Percentiles rank a stretch among this genome's conserved stretches.
These are phyloP conservation scores for Aspergillus bridgeri DNA, from an alignment of 495 filamentous ascomycete genomes.

Conservation along the genomic window DNA sequence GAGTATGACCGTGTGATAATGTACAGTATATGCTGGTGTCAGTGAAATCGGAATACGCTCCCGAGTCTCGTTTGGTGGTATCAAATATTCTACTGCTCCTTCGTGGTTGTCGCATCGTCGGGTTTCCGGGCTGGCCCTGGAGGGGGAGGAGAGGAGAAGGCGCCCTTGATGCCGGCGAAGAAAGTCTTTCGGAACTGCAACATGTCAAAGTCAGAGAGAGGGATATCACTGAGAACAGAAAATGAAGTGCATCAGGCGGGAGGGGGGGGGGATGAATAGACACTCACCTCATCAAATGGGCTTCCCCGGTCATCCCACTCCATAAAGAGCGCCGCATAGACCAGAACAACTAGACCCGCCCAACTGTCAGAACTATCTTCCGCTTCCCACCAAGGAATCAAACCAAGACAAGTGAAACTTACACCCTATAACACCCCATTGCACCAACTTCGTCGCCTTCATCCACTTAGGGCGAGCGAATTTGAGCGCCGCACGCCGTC, in stretches of 20 bases:
- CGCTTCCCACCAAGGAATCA: not conserved
- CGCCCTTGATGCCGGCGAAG: constrained; percentile 30
- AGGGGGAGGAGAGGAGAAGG: constrained; percentile 37
- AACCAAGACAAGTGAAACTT: constrained; percentile 22
- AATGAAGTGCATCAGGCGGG: not conserved
- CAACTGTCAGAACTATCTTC: constrained; percentile 8
- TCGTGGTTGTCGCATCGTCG: constrained; percentile 13
- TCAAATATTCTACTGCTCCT: not conserved
- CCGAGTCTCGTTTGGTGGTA: not conserved
- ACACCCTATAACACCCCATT: constrained; percentile 67
- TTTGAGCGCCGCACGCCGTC: constrained; percentile 66
- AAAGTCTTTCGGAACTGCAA: constrained; percentile 38
- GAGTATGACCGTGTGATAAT: constrained; percentile 4
- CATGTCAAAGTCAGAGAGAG: not conserved
- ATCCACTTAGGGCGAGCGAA: constrained; percentile 71
- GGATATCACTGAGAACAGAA: too few species aligned
- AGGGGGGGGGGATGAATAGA: constrained; percentile 3
- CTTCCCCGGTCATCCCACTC: constrained; percentile 63
- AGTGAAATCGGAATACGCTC: not conserved
- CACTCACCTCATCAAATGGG: constrained; percentile 55
- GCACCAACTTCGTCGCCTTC: constrained; percentile 65
- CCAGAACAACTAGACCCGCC: constrained; percentile 52
- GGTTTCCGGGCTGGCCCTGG: constrained; percentile 27
- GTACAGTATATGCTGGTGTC: constrained; percentile 1
- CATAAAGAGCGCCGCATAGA: constrained; percentile 76